A percentile compares a stretch with the other conserved stretches of the same genome.
phyloP scores from a whole-genome alignment of 495 filamentous ascomycete genomes.

The Hyphodiscus hymeniophilus region DNA sequence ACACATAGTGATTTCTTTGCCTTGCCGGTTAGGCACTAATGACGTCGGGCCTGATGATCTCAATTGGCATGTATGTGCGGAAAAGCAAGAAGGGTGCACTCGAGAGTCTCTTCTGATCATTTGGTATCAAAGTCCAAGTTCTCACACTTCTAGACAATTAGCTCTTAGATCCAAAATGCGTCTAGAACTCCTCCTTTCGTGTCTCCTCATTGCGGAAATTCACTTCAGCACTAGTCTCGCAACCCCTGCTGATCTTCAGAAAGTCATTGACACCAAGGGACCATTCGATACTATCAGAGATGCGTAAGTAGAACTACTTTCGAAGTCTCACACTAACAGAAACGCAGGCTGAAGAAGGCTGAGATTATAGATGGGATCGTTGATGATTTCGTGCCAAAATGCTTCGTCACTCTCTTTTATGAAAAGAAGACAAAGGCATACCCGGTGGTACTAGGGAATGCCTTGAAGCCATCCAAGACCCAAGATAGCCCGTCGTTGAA shows the following conservation, averaged over 20 bases:
- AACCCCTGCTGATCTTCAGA: not conserved
- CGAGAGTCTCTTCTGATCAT: no score
- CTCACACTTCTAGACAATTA: not conserved
- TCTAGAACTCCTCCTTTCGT: not conserved
- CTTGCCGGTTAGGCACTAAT: no score
- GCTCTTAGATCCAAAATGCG: not conserved
- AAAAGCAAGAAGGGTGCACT: no score
- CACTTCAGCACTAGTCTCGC: not conserved
- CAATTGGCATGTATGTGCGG: no score
- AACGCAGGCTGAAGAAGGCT: constrained; percentile 44
- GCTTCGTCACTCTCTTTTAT: constrained; percentile 45
- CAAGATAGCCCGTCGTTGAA: constrained; percentile 42
- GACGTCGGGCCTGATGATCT: no score
- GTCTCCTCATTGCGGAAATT: not conserved
- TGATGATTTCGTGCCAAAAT: constrained; percentile 51
- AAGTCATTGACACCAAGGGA: not conserved
- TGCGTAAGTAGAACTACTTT: not conserved
- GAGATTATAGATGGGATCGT: constrained; percentile 55
- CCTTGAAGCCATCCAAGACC: constrained; percentile 41
- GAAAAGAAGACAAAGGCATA: constrained; percentile 32
- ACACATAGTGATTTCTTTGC: no score
- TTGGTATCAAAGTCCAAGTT: no score
- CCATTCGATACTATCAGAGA: not conserved
- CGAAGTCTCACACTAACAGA: not conserved
- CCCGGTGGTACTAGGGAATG: constrained; percentile 52